phyloP scores from a whole-genome alignment of 2,329 filamentous ascomycete genomes.

The Helicocarpus griseus region DNA sequence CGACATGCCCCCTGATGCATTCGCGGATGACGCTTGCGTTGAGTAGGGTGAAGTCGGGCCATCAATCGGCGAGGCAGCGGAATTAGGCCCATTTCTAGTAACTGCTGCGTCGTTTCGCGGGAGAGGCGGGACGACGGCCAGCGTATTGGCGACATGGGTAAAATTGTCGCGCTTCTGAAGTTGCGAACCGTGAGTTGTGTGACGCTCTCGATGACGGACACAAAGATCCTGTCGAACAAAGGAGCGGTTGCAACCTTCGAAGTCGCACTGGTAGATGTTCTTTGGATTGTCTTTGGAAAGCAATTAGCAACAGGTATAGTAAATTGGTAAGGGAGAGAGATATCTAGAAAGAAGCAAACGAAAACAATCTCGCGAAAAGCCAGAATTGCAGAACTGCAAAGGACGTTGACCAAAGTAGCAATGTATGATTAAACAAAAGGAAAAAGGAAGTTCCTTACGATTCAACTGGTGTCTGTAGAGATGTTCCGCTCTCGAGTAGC shows the following conservation, averaged over 20 bases:
- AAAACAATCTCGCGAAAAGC: too few species aligned
- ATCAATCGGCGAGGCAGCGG: constrained; percentile 14
- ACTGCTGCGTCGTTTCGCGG: constrained; percentile 5
- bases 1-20: background rate
- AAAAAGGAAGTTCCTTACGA: constrained; percentile 46
- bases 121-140: constrained; percentile 5
- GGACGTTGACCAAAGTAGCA: too few species aligned
- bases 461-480: constrained; percentile 94
- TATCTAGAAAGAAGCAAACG: background rate
- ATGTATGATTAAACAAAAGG: background rate
- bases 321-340: background rate
- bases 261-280: constrained; percentile 89
- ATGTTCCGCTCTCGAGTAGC: constrained; percentile 92
- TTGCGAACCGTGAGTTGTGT: constrained; percentile 54
- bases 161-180: constrained; percentile 41
- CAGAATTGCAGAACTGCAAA: too few species aligned
- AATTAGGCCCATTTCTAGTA: constrained; percentile 20
- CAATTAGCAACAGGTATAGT: constrained; percentile 6
- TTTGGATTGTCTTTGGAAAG: constrained; percentile 65
- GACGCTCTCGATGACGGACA: constrained; percentile 71
- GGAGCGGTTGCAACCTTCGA: constrained; percentile 76
- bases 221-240: constrained; percentile 93
- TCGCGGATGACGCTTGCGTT: background rate
- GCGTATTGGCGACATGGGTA: constrained; percentile 23
- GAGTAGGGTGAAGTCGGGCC: constrained; percentile 7